These are phyloP conservation scores for Penicillium tannophilum DNA, from an alignment of 495 filamentous ascomycete species.

Conservation along the genomic window DNA sequence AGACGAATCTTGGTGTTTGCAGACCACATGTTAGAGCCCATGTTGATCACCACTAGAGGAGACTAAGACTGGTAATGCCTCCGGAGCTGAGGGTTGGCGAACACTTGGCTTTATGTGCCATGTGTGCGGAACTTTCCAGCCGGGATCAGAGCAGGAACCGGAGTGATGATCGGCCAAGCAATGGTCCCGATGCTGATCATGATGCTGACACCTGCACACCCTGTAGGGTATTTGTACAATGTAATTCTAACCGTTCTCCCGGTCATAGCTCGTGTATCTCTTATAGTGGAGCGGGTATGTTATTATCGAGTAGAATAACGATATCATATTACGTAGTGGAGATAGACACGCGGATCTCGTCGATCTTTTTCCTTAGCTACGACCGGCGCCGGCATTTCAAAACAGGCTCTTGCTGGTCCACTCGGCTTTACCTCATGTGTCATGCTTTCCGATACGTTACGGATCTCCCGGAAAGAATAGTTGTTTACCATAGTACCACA, in stretches of 20 bases:
- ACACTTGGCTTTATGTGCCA: neutral
- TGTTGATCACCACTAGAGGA: neutral
- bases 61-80: neutral
- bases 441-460: neutral
- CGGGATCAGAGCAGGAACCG: neutral
- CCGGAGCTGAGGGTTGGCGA: neutral
- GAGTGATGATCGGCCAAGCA: neutral
- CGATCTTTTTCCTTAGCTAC: slow-evolving; percentile 1
- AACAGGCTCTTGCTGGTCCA: slow-evolving; percentile 1
- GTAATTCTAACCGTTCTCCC: neutral
- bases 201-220: too few species aligned
- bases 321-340: slow-evolving; percentile 1
- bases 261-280: neutral
- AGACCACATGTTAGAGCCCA: neutral
- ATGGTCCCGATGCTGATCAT: neutral
- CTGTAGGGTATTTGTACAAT: neutral
- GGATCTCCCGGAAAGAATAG: neutral
- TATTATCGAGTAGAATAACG: neutral
- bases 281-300: neutral
- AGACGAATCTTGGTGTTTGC: slow-evolving; percentile 4
- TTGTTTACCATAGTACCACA: too few species aligned
- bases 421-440: neutral
- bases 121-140: neutral
- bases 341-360: neutral
- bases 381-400: slow-evolving; percentile 3